A percentile compares a stretch with the other conserved stretches of the same genome.
These are phyloP conservation scores for Hordeum marinum DNA, from an alignment of 176 grass and related monocot species.

Conservation along the genomic window DNA sequence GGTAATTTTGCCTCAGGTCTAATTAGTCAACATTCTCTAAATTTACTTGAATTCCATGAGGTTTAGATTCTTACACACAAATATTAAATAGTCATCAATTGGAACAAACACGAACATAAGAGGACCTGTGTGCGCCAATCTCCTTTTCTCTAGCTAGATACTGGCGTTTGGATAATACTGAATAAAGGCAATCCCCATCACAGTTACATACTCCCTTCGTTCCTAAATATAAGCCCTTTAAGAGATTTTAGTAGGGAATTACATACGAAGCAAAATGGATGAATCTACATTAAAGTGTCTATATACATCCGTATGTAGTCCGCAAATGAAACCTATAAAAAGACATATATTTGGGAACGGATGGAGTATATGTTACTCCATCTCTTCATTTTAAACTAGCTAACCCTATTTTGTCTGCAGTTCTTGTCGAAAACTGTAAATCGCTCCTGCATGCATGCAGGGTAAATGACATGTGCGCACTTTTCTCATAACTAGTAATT, in stretches of 20 bases:
- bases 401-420: not conserved
- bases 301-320: no score
- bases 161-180: not conserved
- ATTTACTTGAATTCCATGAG: not conserved
- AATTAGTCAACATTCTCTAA: constrained; percentile 24
- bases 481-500: not conserved
- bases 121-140: constrained; percentile 6
- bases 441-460: no score
- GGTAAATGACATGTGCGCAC: not conserved
- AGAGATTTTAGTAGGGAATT: no score
- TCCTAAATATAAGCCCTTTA: no score
- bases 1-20: constrained; percentile 14
- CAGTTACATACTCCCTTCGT: not conserved
- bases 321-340: no score
- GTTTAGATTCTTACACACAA: constrained; percentile 20
- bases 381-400: not conserved
- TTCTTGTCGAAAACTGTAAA: not conserved
- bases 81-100: not conserved
- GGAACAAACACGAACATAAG: not conserved
- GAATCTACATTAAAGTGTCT: no score
- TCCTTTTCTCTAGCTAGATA: not conserved
- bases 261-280: no score
- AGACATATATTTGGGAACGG: no score
- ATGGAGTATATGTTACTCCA: not conserved
- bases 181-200: constrained; percentile 15